Base-by-base conservation (phyloP, 805 yeast species). In the Scheffersomyces lignosus region DNA sequence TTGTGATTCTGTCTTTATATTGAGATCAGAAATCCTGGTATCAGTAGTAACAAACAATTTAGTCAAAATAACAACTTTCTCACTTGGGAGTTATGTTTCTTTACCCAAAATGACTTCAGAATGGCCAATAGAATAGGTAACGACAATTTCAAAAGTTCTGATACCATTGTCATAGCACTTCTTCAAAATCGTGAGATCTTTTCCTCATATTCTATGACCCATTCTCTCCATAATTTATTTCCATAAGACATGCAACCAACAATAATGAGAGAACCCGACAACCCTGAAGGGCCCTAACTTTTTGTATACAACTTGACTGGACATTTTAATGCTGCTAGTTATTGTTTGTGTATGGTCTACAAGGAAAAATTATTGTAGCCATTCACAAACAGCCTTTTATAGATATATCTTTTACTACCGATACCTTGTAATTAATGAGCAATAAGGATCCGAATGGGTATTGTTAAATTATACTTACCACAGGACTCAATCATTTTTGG, bases 191-290 rank as follows among this genome's bases (percentile, higher is more conserved):
- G 48, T 52, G 45, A 75, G 7, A 71, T 64, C 33, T 62, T 52
- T 16, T 71, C 75, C 44, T 74, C 74, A 39, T 74, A 75, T n/a
- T 67, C 75, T 6, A 68, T 40, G 16, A 64, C 62, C 75, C 75
- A 72, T 4, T 58, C 59, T 12, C 53, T 62, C 74, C 75, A 71
- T 7, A 35, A 27, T 41, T 69, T 70, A 13, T 40, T 38, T 9
- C 82, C 81, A 45, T 58, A 73, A 2, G 75, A 56, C 82, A 77
- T 76, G 45, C 79, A 75, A 5, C 83, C 83, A 8, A 77, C 70
- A 37, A n/a, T 62, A 15, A 77, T 51, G 25, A 65, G 66, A 24
- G 81, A 70, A 25, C 77, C 61, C 43, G 68, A 66, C 27, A 78
- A 58, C 2, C 82, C 82, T 1, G 78, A 64, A 14, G 54, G 48